Evolutionary conservation across 768 basidiomycete genomes (phyloP).

Genomic region (Termitomyces titanicus): DNA sequence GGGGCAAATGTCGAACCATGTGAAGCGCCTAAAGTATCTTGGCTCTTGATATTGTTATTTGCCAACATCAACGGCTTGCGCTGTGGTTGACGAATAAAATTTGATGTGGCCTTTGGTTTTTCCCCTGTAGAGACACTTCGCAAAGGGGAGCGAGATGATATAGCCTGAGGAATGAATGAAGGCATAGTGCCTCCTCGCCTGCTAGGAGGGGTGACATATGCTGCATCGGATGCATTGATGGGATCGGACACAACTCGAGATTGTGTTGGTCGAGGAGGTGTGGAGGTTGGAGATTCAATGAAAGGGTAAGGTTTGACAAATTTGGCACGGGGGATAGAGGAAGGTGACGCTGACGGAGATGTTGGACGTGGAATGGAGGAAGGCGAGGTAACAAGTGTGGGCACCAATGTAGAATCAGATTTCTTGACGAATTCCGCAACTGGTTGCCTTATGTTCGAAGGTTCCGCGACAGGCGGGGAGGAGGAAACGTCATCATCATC

Average conservation of each 20-base stretch:
- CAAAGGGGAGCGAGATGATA: conserved; percentile 41
- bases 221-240: conserved; percentile 24
- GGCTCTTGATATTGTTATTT: conserved; percentile 21
- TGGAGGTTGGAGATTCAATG: conserved; percentile 22
- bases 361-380: conserved; percentile 27
- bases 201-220: conserved; percentile 49
- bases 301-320: conserved; percentile 31
- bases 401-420: conserved; percentile 7
- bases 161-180: conserved; percentile 63
- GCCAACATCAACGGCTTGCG: conserved; percentile 34
- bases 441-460: conserved; percentile 1
- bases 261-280: conserved; percentile 27
- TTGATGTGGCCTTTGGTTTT: conserved; percentile 32
- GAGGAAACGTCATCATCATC: conserved; percentile 3
- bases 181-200: conserved; percentile 45
- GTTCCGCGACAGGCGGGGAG: conserved; percentile 6
- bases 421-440: background rate
- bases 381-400: conserved; percentile 24
- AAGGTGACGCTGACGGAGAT: conserved; percentile 30
- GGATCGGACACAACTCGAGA: conserved; percentile 20
- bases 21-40: conserved; percentile 24
- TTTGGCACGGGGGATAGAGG: conserved; percentile 44
- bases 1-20: conserved; percentile 65
- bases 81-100: conserved; percentile 42
- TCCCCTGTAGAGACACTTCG: conserved; percentile 21